Conservation (phyloP, 2,329 filamentous ascomycete genomes). For the Colletotrichum lupini region DNA sequence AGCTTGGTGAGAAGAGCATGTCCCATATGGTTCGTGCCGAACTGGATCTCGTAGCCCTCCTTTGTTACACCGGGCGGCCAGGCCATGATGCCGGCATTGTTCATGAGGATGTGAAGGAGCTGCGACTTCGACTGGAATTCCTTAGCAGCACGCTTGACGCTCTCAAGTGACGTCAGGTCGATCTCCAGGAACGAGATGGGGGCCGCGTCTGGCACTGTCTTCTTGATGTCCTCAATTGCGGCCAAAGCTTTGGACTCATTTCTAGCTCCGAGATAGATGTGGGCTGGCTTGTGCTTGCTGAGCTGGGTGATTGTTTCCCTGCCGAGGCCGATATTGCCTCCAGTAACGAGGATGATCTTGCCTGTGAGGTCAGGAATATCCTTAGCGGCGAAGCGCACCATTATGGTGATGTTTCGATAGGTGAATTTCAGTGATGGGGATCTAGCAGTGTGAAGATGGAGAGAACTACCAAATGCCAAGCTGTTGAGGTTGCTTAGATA, state of each 20-base stretch:
- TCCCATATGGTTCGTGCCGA: slow-evolving; percentile 61
- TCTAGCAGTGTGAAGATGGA: background rate
- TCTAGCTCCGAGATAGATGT: slow-evolving; percentile 33
- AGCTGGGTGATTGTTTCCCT: slow-evolving; percentile 35
- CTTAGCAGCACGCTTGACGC: slow-evolving; percentile 53
- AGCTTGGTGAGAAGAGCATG: slow-evolving; percentile 57
- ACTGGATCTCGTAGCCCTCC: slow-evolving; percentile 61
- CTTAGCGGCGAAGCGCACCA: slow-evolving; percentile 25
- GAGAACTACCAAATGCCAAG: background rate
- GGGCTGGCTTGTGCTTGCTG: slow-evolving; percentile 31
- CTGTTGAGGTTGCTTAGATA: background rate
- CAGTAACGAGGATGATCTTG: slow-evolving; percentile 45
- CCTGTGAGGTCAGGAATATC: slow-evolving; percentile 33
- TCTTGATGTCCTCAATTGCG: slow-evolving; percentile 50
- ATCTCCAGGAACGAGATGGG: slow-evolving; percentile 49
- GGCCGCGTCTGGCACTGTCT: slow-evolving; percentile 34
- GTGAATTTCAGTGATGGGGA: background rate
- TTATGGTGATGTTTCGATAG: background rate
- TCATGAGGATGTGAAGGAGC: slow-evolving; percentile 56
- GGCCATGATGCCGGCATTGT: slow-evolving; percentile 59
- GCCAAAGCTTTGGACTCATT: slow-evolving; percentile 44
- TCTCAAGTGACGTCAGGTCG: slow-evolving; percentile 57
- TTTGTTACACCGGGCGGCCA: slow-evolving; percentile 47
- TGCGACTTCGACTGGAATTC: slow-evolving; percentile 46
- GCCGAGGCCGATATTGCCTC: slow-evolving; percentile 42